phyloP scores from a whole-genome alignment of 2,329 filamentous ascomycete species.

The Macrophomina pseudophaseolina region DNA sequence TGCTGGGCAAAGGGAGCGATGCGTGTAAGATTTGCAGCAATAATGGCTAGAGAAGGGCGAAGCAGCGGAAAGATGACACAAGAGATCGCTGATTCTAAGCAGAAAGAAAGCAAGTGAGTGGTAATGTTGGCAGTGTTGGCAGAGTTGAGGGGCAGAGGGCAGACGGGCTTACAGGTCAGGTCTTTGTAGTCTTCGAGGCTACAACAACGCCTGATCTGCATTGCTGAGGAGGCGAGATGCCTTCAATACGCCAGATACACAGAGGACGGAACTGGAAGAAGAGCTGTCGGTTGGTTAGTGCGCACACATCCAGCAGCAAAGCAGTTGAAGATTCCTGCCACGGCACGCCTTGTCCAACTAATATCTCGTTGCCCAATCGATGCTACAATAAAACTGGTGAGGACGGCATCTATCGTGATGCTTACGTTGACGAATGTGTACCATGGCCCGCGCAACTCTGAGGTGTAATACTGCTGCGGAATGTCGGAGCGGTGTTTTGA shows the following conservation, averaged over 20 bases:
- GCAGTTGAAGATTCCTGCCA: background rate
- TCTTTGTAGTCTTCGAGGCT: constrained; percentile 1
- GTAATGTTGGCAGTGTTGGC: too few species aligned
- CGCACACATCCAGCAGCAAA: background rate
- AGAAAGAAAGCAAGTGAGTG: too few species aligned
- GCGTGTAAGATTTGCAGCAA: background rate
- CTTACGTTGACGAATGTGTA: constrained; percentile 5
- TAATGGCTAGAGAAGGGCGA: background rate
- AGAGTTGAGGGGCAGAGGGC: background rate
- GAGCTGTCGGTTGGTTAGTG: background rate
- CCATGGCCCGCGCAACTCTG: background rate
- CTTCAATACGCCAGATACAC: background rate
- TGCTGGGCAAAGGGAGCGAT: background rate
- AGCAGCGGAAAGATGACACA: background rate
- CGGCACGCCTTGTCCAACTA: background rate
- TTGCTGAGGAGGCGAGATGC: background rate
- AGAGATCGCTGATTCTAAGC: background rate
- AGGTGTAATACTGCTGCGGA: background rate
- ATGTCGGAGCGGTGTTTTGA: constrained; percentile 4
- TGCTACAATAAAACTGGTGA: background rate
- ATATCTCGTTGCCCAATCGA: background rate
- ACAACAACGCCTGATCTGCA: background rate
- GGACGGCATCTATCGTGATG: background rate
- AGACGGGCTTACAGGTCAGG: background rate
- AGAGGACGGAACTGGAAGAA: background rate